phyloP scores from a whole-genome alignment of 2,329 filamentous ascomycete species.

The Clonostachys sp. region DNA sequence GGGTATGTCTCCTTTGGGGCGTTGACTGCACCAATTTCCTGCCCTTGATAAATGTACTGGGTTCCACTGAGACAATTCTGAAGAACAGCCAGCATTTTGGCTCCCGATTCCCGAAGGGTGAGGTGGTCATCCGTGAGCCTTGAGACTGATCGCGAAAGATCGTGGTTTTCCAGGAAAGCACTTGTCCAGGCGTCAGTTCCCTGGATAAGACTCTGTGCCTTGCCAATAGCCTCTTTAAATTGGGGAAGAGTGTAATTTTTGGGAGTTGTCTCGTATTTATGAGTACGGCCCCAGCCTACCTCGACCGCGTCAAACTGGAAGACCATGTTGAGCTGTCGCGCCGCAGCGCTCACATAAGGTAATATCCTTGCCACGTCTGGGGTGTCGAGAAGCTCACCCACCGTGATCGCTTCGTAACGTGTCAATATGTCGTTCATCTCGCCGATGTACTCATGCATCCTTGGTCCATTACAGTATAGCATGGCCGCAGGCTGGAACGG shows the following conservation, averaged over 20 bases:
- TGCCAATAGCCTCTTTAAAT: constrained; percentile 40
- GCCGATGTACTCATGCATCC: constrained; percentile 62
- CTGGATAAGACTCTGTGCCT: constrained; percentile 46
- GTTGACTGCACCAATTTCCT: constrained; percentile 63
- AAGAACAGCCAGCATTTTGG: constrained; percentile 56
- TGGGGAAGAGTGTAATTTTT: constrained; percentile 39
- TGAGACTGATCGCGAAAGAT: constrained; percentile 54
- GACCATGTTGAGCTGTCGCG: constrained; percentile 63
- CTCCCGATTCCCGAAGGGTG: constrained; percentile 38
- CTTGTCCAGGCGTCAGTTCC: constrained; percentile 59
- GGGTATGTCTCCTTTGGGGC: constrained; percentile 49
- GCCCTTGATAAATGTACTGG: constrained; percentile 63
- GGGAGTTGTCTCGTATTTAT: constrained; percentile 34
- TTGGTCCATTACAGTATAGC: constrained; percentile 64
- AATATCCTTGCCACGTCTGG: constrained; percentile 53
- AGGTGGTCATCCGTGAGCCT: constrained; percentile 47
- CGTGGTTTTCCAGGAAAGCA: constrained; percentile 62
- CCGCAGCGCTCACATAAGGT: constrained; percentile 51
- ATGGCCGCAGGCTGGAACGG: constrained; percentile 46
- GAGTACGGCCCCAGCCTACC: constrained; percentile 45
- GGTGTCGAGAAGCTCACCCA: constrained; percentile 64
- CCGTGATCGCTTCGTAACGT: constrained; percentile 63
- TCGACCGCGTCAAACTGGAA: constrained; percentile 65
- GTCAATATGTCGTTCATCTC: constrained; percentile 61
- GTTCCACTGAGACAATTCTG: constrained; percentile 51